phyloP scores from a whole-genome alignment of 164 flowering plant genomes.

The Saururus chinensis region DNA sequence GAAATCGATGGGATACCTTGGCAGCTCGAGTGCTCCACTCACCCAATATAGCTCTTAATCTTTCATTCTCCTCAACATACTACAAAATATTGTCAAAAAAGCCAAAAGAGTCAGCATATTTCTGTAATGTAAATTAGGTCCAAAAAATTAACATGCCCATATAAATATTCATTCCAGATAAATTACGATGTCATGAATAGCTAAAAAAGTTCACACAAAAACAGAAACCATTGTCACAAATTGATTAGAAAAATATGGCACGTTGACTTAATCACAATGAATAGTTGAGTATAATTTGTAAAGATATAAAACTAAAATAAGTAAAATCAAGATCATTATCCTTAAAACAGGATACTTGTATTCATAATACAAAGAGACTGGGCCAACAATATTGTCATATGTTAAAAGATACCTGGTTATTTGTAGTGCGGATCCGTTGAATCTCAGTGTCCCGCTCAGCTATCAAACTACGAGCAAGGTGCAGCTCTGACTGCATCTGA shows the following conservation, averaged over 20 bases:
- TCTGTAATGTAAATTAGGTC: too few relatives aligned
- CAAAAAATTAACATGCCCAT: too few relatives aligned
- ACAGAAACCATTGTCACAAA: not conserved
- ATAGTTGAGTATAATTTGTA: not conserved
- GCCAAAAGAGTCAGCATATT: too few relatives aligned
- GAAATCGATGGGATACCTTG: too few relatives aligned
- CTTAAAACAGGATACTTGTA: not conserved
- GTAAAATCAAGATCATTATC: not conserved
- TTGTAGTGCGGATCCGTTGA: slow-evolving; percentile 60
- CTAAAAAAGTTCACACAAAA: too few relatives aligned
- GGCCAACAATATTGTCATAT: too few relatives aligned
- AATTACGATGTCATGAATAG: not conserved
- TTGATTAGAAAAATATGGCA: not conserved
- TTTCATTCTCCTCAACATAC: slow-evolving; percentile 96
- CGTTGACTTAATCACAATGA: not conserved
- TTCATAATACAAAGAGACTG: too few relatives aligned
- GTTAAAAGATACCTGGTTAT: slow-evolving; percentile 60
- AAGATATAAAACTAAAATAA: not conserved
- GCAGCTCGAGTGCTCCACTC: slow-evolving; percentile 98
- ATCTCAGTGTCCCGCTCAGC: slow-evolving; percentile 86
- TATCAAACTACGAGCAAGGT: slow-evolving; percentile 87
- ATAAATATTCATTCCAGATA: too few relatives aligned
- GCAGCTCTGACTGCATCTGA: slow-evolving; percentile 85
- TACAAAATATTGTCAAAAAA: slow-evolving; percentile 17
- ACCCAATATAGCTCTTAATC: slow-evolving; percentile 82